Base-by-base conservation (phyloP, 2,329 filamentous ascomycete species). In the Alternaria brassicae region DNA sequence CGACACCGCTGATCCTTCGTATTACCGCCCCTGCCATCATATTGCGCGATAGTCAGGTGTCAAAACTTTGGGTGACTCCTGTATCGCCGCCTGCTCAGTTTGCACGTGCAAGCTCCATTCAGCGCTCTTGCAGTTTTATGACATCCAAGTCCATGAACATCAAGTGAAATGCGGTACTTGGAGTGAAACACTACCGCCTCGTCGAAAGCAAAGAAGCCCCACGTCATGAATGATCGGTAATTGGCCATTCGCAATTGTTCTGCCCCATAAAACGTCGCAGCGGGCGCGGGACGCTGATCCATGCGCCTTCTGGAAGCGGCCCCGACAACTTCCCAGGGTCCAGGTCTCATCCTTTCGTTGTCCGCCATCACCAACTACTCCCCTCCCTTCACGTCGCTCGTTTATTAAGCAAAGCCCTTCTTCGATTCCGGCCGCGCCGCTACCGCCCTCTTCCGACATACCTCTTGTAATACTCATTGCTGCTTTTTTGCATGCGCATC, bases 401-500 rank as follows among this genome's bases (percentile, higher is more conserved):
- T 66, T 74, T 63, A n/a, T n/a, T 25, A 53, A 52, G 25, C 34
- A 19, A 17, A 34, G 23, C 19, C 49, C 45, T 41, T 49, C 37
- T 62, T 65, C 40, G 9, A 34, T 36, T 36, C 49, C 40, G 56
- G 42, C 52, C 53, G 61, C 52, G 45, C 62, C 56, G 54, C 34
- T 25, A 53, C 30, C 44, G 32, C 52, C 51, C 39, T 39, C 34
- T 52, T 56, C 42, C 28, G 21, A 30, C 17, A 17, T 59, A 44
- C 42, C 47, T 17, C 27, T 49, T 49, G 28, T 63, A 44, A 58
- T 42, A 40, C 41, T 36, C 25, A n/a, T 58, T 8, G 40, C 58
- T 53, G 57, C 44, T 49, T 67, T 67, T 61, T 65, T 75, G 72
- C 54, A 77, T 77, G 75, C 63, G 42, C 60, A 48, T 56, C 42